Base-by-base conservation (phyloP, 2,329 filamentous ascomycete genomes). In the Talaromyces sp. region DNA sequence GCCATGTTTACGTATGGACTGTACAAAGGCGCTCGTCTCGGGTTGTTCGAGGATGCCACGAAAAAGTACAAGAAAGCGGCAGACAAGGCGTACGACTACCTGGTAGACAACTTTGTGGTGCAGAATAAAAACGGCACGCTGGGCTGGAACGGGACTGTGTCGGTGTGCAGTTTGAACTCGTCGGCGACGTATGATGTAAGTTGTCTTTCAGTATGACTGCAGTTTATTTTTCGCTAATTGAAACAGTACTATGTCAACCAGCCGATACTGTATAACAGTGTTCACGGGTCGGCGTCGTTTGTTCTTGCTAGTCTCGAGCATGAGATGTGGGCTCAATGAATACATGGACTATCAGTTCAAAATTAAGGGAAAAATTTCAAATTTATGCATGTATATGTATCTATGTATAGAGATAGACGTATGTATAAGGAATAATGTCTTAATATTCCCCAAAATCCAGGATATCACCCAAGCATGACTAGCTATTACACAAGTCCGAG, bases 1-100 rank as follows among this genome's bases (percentile, higher is more conserved):
- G 83, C 82, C 3, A 84, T 87, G 80, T 86, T 85, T 64, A 75
- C 78, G 0, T 84, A 82, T 58, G 78, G 81, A 0, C 70, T 84
- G 62, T 68, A 85, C 13, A 80, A 77, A 64, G 83, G 80, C 0
- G 71, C 74, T 9, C 67, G 75, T 31, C 51, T 77, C 6, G 79
- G 78, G 0, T 46, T 62, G 62, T 53, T 52, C 64, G 32, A 50
- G 38, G 63, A 77, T 14, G 62, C 64, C 2, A 62, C 68, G 6
- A 50, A 51, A 1, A 63, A 69, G 35, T 80, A 77, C 65, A 71
- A 73, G 13, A 64, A 70, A 2, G 65, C 75, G 1, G 79, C 77
- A 0, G 64, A 74, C 27, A 78, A 77, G 67, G 80, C 76, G 2
- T 81, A 81, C 65, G 67, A 73, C 17, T 68, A 77, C 13, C 70